Base-by-base conservation (phyloP, 805 yeast genomes). In the Teunomyces kruisii region DNA sequence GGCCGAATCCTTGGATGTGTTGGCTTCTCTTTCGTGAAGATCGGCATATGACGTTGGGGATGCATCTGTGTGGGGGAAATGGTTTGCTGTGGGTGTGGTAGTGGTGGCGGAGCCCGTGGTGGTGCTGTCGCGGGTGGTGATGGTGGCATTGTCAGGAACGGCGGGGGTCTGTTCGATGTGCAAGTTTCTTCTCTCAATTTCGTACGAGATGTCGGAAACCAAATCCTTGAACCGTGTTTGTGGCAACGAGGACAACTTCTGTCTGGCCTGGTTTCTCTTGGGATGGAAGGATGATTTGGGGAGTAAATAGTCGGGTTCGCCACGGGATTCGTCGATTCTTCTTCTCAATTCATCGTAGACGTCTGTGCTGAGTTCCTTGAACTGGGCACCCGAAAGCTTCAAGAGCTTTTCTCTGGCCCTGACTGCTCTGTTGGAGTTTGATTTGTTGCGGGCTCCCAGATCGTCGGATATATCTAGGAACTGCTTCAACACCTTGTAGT, bases 261-360 rank as follows among this genome's bases (percentile, higher is more conserved):
- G 88, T 56, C 99, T 78, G 1, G 99, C 98, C 64, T 90, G 96
- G 61, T 94, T 95, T 59, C 99, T 79, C 61, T 90, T 91, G 35
- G 96, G 91, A 64, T 94, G 99, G 67, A 88, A 89, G 14, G 77
- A 75, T 6, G 79, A 73, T 55, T 81, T 80, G 5, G 96, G 91
- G 32, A 82, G 72, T 43, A 92, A 72, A 56, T 77, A 81, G 44
- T 79, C 81, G 1, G 86, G 83, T 52, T 79, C 80, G 26, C 77
- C 73, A 42, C 78, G 70, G 31, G 78, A 73, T 53, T 83, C 84
- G 52, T 73, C 79, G 33, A 79, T 76, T 51, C 99, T 77, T 58
- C 99, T 79, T 56, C 81, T 81, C 48, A 94, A 71, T 65, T 94
- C 99, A 65, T 94, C 99, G 61, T 83, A 86, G 9, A 94, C 97